Evolutionary conservation across 305 asterid species (phyloP).

Genomic region (Withania somnifera): DNA sequence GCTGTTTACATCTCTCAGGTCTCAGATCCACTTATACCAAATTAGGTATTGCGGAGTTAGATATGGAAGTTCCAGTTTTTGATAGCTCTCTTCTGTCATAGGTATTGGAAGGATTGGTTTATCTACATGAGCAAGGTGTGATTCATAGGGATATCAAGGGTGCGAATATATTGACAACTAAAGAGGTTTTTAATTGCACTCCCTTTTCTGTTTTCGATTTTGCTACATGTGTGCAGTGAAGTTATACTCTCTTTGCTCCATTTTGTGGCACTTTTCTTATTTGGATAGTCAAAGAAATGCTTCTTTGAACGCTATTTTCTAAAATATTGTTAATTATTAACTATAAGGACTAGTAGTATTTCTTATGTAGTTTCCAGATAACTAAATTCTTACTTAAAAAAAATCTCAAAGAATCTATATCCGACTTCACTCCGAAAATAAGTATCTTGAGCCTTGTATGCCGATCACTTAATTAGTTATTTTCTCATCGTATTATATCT

Average conservation of each 20-base stretch:
- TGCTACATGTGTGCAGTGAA: background rate
- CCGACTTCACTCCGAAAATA: background rate
- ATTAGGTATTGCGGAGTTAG: background rate
- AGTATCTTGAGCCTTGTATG: background rate
- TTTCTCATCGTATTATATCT: background rate
- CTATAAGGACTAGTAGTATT: background rate
- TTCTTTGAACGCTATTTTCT: background rate
- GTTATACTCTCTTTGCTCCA: background rate
- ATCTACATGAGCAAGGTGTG: conserved; percentile 98
- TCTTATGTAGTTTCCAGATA: background rate
- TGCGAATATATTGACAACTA: conserved; percentile 63
- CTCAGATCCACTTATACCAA: conserved; percentile 7
- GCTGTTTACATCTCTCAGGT: conserved; percentile 98
- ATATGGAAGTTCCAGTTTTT: conserved; percentile 15
- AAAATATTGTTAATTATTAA: background rate
- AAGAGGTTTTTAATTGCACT: conserved; percentile 36
- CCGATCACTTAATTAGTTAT: background rate
- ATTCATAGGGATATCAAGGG: conserved; percentile 90
- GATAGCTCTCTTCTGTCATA: conserved; percentile 19
- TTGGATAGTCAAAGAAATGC: background rate
- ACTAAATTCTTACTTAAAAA: background rate
- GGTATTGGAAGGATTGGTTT: conserved; percentile 98
- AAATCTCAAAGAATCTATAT: background rate
- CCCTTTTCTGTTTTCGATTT: background rate
- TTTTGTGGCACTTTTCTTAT: background rate